phyloP scores from a whole-genome alignment of 148 eudicot species.

The Spergularia bocconei region DNA sequence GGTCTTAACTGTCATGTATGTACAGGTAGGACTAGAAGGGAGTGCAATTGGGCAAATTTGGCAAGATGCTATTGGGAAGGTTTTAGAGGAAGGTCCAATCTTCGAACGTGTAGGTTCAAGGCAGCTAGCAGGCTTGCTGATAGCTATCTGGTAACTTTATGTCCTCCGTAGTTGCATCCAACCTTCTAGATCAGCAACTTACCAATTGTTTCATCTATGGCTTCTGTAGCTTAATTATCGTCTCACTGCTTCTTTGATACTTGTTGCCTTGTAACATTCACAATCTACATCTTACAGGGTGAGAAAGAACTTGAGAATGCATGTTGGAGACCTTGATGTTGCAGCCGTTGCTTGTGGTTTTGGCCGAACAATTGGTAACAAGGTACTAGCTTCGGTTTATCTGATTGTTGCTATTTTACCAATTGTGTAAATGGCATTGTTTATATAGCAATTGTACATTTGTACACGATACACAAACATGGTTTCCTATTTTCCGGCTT shows the following conservation, averaged over 20 bases:
- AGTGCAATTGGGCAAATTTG: slow-evolving; percentile 90
- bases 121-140: slow-evolving; percentile 87
- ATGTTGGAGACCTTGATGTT: slow-evolving; percentile 97
- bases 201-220: not conserved
- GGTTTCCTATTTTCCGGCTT: too few species aligned
- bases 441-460: too few species aligned
- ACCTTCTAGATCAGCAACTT: slow-evolving; percentile 10
- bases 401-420: not conserved
- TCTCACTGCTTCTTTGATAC: not conserved
- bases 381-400: slow-evolving; percentile 42
- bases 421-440: too few species aligned
- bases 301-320: slow-evolving; percentile 70
- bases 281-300: slow-evolving; percentile 56
- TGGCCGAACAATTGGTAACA: slow-evolving; percentile 96
- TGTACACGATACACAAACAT: too few species aligned
- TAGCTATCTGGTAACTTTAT: slow-evolving; percentile 76
- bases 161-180: not conserved
- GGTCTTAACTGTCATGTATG: slow-evolving; percentile 24
- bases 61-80: slow-evolving; percentile 94
- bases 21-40: slow-evolving; percentile 99
- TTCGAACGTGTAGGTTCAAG: slow-evolving; percentile 98
- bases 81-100: slow-evolving; percentile 75
- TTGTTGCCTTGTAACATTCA: not conserved
- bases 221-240: not conserved
- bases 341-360: slow-evolving; percentile 97